A percentile compares a stretch with the other conserved stretches of the same genome.
These are phyloP conservation scores for Sanguinoderma infundibulare DNA, from an alignment of 1,284 basidiomycete genomes.

Conservation along the genomic window DNA sequence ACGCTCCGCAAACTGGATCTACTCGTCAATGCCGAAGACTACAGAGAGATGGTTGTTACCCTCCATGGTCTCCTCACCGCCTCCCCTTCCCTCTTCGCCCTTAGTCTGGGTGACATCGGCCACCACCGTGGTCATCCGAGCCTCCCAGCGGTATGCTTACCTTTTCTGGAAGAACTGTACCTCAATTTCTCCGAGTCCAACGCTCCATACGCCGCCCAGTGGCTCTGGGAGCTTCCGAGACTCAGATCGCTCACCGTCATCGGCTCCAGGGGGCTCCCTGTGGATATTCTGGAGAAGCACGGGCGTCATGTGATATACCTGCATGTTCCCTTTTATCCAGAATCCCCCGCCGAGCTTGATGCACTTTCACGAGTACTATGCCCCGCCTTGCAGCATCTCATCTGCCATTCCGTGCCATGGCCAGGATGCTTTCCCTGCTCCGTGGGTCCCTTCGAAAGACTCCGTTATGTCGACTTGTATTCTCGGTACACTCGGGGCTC, in stretches of 20 bases:
- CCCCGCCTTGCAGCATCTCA: not conserved
- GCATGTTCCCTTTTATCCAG: too few relatives aligned
- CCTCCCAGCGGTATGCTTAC: not conserved
- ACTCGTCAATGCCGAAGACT: not conserved
- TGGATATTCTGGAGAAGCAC: not conserved
- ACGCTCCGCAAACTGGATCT: not conserved
- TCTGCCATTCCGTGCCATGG: not conserved
- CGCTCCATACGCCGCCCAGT: not conserved
- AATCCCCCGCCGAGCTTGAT: not conserved
- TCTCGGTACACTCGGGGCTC: too few relatives aligned
- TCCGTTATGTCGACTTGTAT: not conserved
- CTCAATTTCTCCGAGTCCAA: not conserved
- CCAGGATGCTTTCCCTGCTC: not conserved
- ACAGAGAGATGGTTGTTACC: not conserved
- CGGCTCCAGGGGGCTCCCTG: not conserved
- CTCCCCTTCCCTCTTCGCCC: not conserved
- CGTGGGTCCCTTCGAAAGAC: not conserved
- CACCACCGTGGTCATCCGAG: not conserved
- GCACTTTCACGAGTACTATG: not conserved
- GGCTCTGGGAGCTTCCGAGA: not conserved
- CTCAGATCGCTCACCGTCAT: not conserved
- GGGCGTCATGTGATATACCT: not conserved
- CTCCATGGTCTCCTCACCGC: not conserved
- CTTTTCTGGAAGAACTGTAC: not conserved
- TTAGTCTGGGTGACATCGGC: not conserved